Conservation (phyloP, 2,329 filamentous ascomycete genomes). For the Amauroascus verrucosus region DNA sequence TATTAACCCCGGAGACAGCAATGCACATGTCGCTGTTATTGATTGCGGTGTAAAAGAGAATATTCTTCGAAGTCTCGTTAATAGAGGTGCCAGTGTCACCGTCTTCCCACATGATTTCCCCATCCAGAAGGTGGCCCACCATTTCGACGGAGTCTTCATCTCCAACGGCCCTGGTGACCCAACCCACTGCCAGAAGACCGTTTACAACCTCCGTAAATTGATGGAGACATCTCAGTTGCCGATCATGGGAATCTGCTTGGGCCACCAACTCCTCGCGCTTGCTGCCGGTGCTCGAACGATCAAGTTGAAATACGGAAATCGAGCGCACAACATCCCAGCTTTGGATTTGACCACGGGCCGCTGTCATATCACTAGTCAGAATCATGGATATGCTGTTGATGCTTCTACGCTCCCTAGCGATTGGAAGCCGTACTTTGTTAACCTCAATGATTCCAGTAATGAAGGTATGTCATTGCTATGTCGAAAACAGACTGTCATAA, state of each 20-base stretch:
- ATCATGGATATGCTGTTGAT: slow-evolving; percentile 95
- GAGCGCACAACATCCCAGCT: slow-evolving; percentile 95
- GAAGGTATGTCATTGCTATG: slow-evolving; percentile 50
- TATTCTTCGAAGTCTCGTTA: slow-evolving; percentile 88
- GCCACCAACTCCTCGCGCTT: slow-evolving; percentile 88
- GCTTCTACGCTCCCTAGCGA: slow-evolving; percentile 68
- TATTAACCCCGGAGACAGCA: slow-evolving; percentile 70
- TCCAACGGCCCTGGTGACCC: slow-evolving; percentile 97
- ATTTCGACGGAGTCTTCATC: slow-evolving; percentile 98
- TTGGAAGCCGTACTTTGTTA: slow-evolving; percentile 97
- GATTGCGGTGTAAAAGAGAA: slow-evolving; percentile 99
- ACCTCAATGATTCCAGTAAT: slow-evolving; percentile 94
- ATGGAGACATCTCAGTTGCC: slow-evolving; percentile 87
- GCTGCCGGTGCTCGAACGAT: slow-evolving; percentile 80
- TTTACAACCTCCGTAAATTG: slow-evolving; percentile 80
- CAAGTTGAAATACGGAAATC: slow-evolving; percentile 99
- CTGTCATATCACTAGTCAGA: slow-evolving; percentile 98
- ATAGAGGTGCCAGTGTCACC: slow-evolving; percentile 82
- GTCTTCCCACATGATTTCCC: slow-evolving; percentile 95
- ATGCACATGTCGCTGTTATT: slow-evolving; percentile 84
- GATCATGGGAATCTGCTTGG: slow-evolving; percentile 95
- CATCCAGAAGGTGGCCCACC: slow-evolving; percentile 93
- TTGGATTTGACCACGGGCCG: slow-evolving; percentile 89
- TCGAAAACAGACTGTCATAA: not conserved
- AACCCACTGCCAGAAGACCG: slow-evolving; percentile 88